phyloP scores from a whole-genome alignment of 345 rosid species.

The Aquilaria sinensis region DNA sequence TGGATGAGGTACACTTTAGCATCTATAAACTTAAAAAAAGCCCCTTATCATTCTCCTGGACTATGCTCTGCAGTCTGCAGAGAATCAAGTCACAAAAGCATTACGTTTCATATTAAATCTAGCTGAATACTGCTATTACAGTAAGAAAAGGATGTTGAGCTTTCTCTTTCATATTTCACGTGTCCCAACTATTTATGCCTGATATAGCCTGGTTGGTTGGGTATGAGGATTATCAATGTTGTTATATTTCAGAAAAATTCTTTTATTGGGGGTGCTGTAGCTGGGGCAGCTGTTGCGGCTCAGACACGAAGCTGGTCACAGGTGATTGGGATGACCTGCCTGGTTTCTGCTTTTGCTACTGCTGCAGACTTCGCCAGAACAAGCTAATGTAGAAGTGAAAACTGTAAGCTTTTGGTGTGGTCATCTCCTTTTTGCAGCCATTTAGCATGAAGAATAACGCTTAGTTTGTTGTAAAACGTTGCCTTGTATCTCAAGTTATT shows the following conservation, averaged over 20 bases:
- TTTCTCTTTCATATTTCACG: not conserved
- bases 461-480: too few relatives aligned
- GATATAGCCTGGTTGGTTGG: not conserved
- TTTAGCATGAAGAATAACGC: too few relatives aligned
- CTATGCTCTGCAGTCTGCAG: too few relatives aligned
- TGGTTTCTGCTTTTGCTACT: conserved; percentile 57
- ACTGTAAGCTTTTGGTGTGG: too few relatives aligned
- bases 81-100: too few relatives aligned
- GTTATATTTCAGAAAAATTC: conserved; percentile 51
- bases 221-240: conserved; percentile 6
- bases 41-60: too few relatives aligned
- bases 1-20: too few relatives aligned
- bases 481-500: too few relatives aligned
- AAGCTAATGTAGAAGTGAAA: not conserved
- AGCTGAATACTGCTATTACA: not conserved
- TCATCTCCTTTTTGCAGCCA: too few relatives aligned
- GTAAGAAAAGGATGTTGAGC: not conserved
- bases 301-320: conserved; percentile 55
- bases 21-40: too few relatives aligned
- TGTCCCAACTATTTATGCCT: not conserved
- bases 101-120: too few relatives aligned
- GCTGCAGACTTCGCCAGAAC: conserved; percentile 60
- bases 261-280: conserved; percentile 67
- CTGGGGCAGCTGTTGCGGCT: conserved; percentile 72
- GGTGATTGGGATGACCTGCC: conserved; percentile 48